These are phyloP conservation scores for Rubus idaeus DNA, from an alignment of 306 rosid species.

Conservation along the genomic window DNA sequence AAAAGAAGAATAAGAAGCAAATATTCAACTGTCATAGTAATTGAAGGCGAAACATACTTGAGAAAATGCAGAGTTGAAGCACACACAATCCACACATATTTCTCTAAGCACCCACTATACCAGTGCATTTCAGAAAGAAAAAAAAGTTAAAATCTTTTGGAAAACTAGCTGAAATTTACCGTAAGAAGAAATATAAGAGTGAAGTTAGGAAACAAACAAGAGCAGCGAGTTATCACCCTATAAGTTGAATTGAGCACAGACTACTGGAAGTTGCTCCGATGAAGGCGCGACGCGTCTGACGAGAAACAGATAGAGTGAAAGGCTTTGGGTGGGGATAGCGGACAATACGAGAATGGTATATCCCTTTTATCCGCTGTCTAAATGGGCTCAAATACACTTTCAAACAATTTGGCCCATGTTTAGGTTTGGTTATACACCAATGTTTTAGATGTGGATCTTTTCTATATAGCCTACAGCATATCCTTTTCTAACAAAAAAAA, in stretches of 20 bases:
- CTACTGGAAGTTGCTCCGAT: not conserved
- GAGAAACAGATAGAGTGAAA: not conserved
- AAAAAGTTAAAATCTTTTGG: not conserved
- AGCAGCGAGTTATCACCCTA: constrained; percentile 7
- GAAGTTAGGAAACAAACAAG: not conserved
- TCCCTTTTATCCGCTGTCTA: constrained; percentile 1
- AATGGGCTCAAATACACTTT: not conserved
- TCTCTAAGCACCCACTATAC: not conserved
- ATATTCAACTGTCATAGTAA: not conserved
- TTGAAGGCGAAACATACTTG: not conserved
- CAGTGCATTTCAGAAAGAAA: not conserved
- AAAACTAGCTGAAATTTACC: not conserved
- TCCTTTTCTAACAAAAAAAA: not conserved
- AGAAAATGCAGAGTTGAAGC: not conserved
- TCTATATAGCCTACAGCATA: not conserved
- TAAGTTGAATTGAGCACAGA: constrained; percentile 6
- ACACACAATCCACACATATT: not conserved
- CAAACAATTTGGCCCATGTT: not conserved
- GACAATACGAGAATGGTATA: not conserved
- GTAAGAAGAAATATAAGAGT: not conserved
- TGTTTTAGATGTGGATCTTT: not conserved
- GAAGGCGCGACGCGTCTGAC: not conserved
- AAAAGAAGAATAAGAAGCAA: not conserved
- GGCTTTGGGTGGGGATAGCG: not conserved
- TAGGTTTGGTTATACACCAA: too few relatives aligned